Evolutionary conservation across 495 filamentous ascomycete species (phyloP).

Genomic region (Neurospora terricola): DNA sequence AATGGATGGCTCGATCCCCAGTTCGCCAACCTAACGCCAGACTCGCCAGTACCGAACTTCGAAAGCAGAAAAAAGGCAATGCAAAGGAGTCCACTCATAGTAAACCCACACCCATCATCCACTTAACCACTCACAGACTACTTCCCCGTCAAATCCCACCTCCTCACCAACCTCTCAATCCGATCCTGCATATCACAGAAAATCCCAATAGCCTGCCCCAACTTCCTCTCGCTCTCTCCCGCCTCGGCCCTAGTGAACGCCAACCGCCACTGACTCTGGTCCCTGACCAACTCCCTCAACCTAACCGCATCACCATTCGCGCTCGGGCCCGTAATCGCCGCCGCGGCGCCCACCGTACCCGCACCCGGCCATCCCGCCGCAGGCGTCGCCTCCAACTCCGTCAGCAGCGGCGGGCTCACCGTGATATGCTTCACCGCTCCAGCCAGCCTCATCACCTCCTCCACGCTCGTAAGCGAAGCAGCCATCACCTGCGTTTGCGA

Average conservation of each 20-base stretch:
- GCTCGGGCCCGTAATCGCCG: conserved; percentile 28
- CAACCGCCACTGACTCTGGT: conserved; percentile 36
- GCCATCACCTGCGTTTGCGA: conserved; percentile 44
- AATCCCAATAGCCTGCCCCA: conserved; percentile 50
- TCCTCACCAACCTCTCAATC: conserved; percentile 35
- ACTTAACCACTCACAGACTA: neutral
- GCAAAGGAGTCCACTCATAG: neutral
- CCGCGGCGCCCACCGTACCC: conserved; percentile 4
- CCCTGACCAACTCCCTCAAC: conserved; percentile 19
- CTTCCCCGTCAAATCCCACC: neutral
- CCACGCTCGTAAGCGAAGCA: conserved; percentile 44
- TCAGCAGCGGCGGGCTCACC: conserved; percentile 41
- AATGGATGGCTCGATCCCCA: too few relatives aligned
- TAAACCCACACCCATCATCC: neutral
- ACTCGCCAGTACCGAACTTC: neutral
- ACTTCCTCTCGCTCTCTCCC: conserved; percentile 42
- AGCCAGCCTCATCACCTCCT: conserved; percentile 48
- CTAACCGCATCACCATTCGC: conserved; percentile 23
- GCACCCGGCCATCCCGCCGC: conserved; percentile 16
- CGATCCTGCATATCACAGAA: conserved; percentile 51
- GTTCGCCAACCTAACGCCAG: neutral
- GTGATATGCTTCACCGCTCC: conserved; percentile 47
- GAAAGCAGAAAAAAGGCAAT: neutral
- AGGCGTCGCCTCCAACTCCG: conserved; percentile 32
- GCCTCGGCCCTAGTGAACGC: conserved; percentile 39